phyloP scores from a whole-genome alignment of 768 basidiomycete species.

The Suillus subaureus region DNA sequence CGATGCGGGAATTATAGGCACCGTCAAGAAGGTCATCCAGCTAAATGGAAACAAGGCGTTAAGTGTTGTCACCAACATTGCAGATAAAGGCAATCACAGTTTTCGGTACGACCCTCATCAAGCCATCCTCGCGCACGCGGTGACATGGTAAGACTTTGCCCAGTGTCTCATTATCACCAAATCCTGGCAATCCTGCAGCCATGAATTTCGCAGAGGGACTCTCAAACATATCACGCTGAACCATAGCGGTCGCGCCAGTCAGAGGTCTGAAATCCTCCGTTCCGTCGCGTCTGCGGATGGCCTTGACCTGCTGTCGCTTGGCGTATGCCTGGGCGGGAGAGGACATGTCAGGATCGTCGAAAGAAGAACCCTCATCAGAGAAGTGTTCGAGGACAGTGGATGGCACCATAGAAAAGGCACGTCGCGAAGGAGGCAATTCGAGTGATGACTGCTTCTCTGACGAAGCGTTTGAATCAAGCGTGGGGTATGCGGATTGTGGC shows the following conservation, averaged over 20 bases:
- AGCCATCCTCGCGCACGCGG: slow-evolving; percentile 89
- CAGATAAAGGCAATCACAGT: slow-evolving; percentile 59
- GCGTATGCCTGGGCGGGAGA: slow-evolving; percentile 84
- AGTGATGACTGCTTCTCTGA: slow-evolving; percentile 30
- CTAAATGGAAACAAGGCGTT: slow-evolving; percentile 42
- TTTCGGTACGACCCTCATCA: slow-evolving; percentile 82
- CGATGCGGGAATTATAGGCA: slow-evolving; percentile 62
- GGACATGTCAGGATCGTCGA: slow-evolving; percentile 66
- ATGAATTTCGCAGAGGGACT: slow-evolving; percentile 60
- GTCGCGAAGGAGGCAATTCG: slow-evolving; percentile 46
- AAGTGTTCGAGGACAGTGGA: slow-evolving; percentile 45
- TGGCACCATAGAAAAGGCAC: slow-evolving; percentile 72
- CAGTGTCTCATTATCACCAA: slow-evolving; percentile 89
- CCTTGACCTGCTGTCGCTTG: slow-evolving; percentile 74
- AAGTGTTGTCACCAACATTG: background rate
- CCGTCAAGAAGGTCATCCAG: slow-evolving; percentile 80
- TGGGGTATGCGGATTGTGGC: slow-evolving; percentile 46
- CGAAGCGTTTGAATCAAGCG: slow-evolving; percentile 33
- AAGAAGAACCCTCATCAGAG: slow-evolving; percentile 52
- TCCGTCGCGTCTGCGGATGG: slow-evolving; percentile 77
- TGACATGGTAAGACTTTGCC: slow-evolving; percentile 96
- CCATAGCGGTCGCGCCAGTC: slow-evolving; percentile 63
- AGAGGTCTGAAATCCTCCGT: slow-evolving; percentile 79
- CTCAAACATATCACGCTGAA: slow-evolving; percentile 46
- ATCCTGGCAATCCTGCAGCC: slow-evolving; percentile 73